Evolutionary conservation across 768 basidiomycete species (phyloP), one percentile per base, ranked within the genome.

Genomic region (Suillus brevipes): DNA sequence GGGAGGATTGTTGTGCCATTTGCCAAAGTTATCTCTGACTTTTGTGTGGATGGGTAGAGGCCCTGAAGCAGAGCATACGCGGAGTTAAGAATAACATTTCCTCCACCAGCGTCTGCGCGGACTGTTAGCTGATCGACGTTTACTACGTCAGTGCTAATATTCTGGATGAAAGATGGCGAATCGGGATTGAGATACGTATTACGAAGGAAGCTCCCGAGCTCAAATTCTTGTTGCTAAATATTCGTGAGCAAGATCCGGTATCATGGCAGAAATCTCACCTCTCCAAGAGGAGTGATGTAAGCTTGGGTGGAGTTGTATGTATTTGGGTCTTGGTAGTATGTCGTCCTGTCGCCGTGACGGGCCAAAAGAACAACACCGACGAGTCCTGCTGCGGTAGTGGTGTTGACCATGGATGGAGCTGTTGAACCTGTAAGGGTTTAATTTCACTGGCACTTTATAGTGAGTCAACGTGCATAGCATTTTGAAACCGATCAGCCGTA

Each of bases 341-440:
- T 83, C 71, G 77, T 77, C 65, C 89, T 85, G 75, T 90, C 89
- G 59, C 90, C 90, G 72, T 90, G 89, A 71, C 89, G 86, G 65
- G 85, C 86, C 71, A 91, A 80, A 74, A 89, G 80, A 69, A 91
- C 83, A 69, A 87, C 88, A 75, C 89, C 89, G 69, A 88, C 84
- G 64, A 91, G 45, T 18, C 64, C 62, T 20, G 31, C 45, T 61
- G 43, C 20, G 20, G 60, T 43, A 37, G 42, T 62, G 13, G 60
- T 28, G 37, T 52, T 61, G 20, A 65, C 64, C 64, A 65, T 65
- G 60, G 20, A 9, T 56, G 34, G 34, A 56, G 20, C 20, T 52
- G 14, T 28, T 18, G 49, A 3, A 25, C 0, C n/a, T 47, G 34
- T 36, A 36, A 36, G 47, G 47, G 6, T 23, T 49, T 25, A 23